Base-by-base conservation (phyloP, 768 basidiomycete species). In the Phaffia australis region DNA sequence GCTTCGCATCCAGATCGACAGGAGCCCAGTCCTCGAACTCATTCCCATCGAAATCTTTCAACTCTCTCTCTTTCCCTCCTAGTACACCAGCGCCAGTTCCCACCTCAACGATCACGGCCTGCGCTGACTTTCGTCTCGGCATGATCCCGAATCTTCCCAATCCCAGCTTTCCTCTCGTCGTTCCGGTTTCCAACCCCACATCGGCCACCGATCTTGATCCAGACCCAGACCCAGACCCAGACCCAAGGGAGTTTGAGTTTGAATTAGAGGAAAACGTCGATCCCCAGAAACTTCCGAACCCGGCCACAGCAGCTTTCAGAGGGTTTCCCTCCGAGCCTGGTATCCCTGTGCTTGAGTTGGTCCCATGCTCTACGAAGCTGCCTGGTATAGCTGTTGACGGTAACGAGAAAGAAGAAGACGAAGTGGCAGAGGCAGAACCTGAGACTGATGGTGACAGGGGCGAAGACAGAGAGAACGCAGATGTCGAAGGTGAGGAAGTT, bases 1-100 rank as follows among this genome's bases (percentile, higher is more conserved):
- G 27, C 48, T 50, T 65, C 56, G 64, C 64, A 25, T 65, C 64
- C 16, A 65, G n/a, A 47, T 65, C 64, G 9, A 65, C 64, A 48
- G 54, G 54, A 9, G 51, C 56, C 42, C 35, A 18, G 48, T 47
- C 56, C 32, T 64, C 56, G 21, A 56, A 46, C 18, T 14, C 32
- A 35, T 42, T 48, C 23, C 59, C 46, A 3, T 9, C 21, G 27
- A 23, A 5, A 35, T 42, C 11, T 48, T 60, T 8, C 35, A 23
- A 16, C 16, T 48, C 59, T 32, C 46, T 19, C 59, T n/a, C n/a
- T 11, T 21, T 7, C 59, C n/a, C 42, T 50, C 52, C 50, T 63
- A 21, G 16, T 27, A 14, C 23, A 25, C 0, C 5, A 27, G n/a
- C 1, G 21, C 32, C 2, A 46, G 42, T 23, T 48, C 59, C 8